These are phyloP conservation scores for Diplodia sapinea DNA, from an alignment of 2,329 filamentous ascomycete species.

Conservation along the genomic window DNA sequence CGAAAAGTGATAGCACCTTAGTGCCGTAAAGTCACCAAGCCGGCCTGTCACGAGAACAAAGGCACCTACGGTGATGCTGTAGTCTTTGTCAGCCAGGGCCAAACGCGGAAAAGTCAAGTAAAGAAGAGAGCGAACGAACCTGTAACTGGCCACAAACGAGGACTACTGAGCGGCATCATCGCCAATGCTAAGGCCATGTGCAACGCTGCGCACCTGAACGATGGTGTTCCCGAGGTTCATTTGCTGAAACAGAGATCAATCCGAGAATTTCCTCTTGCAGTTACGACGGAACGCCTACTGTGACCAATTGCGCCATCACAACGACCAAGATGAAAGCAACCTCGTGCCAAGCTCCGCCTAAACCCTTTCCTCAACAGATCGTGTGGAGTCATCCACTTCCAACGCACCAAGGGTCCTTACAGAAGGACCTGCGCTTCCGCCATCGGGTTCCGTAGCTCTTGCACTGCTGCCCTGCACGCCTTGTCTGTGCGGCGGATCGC, in stretches of 20 bases:
- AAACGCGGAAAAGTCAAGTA: not conserved
- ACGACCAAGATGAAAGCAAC: conserved; percentile 14
- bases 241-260: conserved; percentile 6
- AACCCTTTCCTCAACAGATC: not conserved
- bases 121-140: not conserved
- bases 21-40: too few species aligned
- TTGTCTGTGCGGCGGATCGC: not conserved
- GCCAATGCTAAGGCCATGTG: conserved; percentile 1
- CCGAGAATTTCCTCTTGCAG: not conserved
- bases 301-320: conserved; percentile 21
- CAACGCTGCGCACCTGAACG: conserved; percentile 14
- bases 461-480: not conserved
- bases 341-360: conserved; percentile 9
- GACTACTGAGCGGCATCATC: conserved; percentile 2
- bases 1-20: too few species aligned
- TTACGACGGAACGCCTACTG: not conserved
- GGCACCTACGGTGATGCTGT: too few species aligned
- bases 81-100: not conserved
- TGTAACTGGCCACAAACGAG: conserved; percentile 18
- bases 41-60: too few species aligned
- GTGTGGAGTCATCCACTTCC: not conserved
- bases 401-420: not conserved
- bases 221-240: conserved; percentile 25
- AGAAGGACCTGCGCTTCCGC: not conserved
- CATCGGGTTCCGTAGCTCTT: not conserved